These are phyloP conservation scores for Melanomma pulvis-pyrius DNA, from an alignment of 495 filamentous ascomycete genomes.

Conservation along the genomic window DNA sequence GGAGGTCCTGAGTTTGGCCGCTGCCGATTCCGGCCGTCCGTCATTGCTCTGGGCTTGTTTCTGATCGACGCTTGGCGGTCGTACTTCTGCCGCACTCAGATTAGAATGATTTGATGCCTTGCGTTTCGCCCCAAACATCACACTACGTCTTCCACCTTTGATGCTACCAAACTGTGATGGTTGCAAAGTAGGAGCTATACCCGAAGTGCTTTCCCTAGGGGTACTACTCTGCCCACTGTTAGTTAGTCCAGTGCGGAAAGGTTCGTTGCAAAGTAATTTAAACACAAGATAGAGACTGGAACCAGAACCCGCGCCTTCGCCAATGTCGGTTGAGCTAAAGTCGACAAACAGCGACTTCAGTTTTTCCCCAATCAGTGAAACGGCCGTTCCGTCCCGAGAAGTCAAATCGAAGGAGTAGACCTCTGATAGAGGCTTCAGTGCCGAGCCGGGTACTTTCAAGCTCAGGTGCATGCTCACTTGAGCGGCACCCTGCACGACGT, in stretches of 20 bases:
- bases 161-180: constrained; percentile 49
- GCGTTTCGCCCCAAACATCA: constrained; percentile 72
- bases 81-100: constrained; percentile 50
- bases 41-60: constrained; percentile 23
- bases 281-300: constrained; percentile 81
- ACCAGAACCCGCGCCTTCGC: constrained; percentile 67
- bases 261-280: constrained; percentile 68
- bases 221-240: constrained; percentile 37
- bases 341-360: constrained; percentile 88
- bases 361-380: constrained; percentile 54
- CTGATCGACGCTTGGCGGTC: constrained; percentile 23
- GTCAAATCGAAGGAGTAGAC: constrained; percentile 79
- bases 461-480: constrained; percentile 81
- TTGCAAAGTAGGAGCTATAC: constrained; percentile 40
- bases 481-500: constrained; percentile 65
- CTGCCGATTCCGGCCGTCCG: constrained; percentile 45
- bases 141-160: constrained; percentile 70
- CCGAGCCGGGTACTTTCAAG: constrained; percentile 63
- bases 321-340: constrained; percentile 77
- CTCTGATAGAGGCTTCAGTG: constrained; percentile 74
- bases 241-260: constrained; percentile 36
- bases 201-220: constrained; percentile 47
- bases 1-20: constrained; percentile 49
- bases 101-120: constrained; percentile 46
- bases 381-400: constrained; percentile 56